Evolutionary conservation across 805 yeast genomes (phyloP).

Genomic region (Nakazawaea ernobii): DNA sequence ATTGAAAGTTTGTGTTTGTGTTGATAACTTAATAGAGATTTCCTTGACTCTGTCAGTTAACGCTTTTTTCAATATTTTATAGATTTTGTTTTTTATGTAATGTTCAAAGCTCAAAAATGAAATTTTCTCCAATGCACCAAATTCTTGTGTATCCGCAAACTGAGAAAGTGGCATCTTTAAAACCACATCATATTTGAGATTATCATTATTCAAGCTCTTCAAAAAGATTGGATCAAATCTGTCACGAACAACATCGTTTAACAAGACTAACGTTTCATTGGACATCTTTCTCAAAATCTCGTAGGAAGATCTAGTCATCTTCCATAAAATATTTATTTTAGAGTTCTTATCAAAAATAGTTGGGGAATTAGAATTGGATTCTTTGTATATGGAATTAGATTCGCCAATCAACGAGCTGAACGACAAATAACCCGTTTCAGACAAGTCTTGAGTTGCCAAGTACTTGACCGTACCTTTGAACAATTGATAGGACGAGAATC

Average conservation of each 20-base stretch:
- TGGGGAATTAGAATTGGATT: constrained; percentile 64
- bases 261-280: constrained; percentile 53
- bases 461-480: constrained; percentile 85
- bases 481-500: constrained; percentile 88
- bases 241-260: constrained; percentile 78
- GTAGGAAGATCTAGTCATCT: constrained; percentile 68
- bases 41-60: constrained; percentile 44
- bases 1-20: constrained; percentile 28
- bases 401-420: constrained; percentile 55
- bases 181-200: constrained; percentile 62
- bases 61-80: constrained; percentile 50
- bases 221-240: constrained; percentile 77
- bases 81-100: constrained; percentile 55
- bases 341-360: constrained; percentile 70
- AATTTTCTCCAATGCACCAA: constrained; percentile 68
- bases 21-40: constrained; percentile 26
- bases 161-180: constrained; percentile 46
- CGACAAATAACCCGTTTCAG: constrained; percentile 56
- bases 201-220: constrained; percentile 44
- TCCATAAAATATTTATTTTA: constrained; percentile 77
- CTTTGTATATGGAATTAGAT: constrained; percentile 36
- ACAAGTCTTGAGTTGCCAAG: constrained; percentile 73
- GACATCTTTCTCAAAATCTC: constrained; percentile 60
- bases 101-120: constrained; percentile 66
- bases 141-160: constrained; percentile 36